phyloP scores from a whole-genome alignment of 495 filamentous ascomycete genomes.

The Aspergillus nidulans region DNA sequence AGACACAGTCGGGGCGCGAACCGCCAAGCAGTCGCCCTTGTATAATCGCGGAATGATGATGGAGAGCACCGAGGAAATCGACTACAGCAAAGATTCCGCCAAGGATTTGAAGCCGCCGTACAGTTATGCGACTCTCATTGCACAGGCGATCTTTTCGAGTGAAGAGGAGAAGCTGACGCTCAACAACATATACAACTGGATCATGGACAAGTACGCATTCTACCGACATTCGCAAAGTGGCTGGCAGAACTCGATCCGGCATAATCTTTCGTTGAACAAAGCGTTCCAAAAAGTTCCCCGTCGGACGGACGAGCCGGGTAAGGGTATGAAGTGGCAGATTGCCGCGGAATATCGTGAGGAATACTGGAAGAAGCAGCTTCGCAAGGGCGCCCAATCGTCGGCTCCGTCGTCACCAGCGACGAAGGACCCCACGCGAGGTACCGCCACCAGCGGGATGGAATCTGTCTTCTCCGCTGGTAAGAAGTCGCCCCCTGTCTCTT shows the following conservation, averaged over 20 bases:
- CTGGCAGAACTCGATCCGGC: slow-evolving; percentile 98
- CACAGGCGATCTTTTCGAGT: slow-evolving; percentile 83
- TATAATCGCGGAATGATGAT: slow-evolving; percentile 68
- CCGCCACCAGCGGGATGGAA: slow-evolving; percentile 34
- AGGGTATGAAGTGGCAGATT: slow-evolving; percentile 98
- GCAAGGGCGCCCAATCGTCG: slow-evolving; percentile 44
- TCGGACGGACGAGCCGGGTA: slow-evolving; percentile 89
- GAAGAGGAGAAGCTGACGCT: slow-evolving; percentile 82
- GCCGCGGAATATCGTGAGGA: slow-evolving; percentile 75
- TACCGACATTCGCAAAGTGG: slow-evolving; percentile 78
- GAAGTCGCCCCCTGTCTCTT: slow-evolving; percentile 50
- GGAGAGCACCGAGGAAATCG: slow-evolving; percentile 72
- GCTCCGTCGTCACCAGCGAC: slow-evolving; percentile 45
- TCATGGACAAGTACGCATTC: slow-evolving; percentile 82
- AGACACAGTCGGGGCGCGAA: slow-evolving; percentile 38
- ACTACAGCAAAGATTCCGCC: slow-evolving; percentile 76
- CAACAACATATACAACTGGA: slow-evolving; percentile 86
- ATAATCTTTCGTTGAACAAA: slow-evolving; percentile 92
- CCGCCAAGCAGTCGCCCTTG: slow-evolving; percentile 54
- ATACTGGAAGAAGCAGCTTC: slow-evolving; percentile 56
- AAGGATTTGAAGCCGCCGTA: slow-evolving; percentile 90
- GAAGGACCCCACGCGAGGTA: slow-evolving; percentile 30
- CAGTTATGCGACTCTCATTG: slow-evolving; percentile 97
- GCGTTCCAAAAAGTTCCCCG: slow-evolving; percentile 88
- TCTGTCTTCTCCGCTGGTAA: slow-evolving; percentile 41